These are phyloP conservation scores for Cutaneotrichosporon daszewskae DNA, from an alignment of 1,284 basidiomycete species.

Conservation along the genomic window DNA sequence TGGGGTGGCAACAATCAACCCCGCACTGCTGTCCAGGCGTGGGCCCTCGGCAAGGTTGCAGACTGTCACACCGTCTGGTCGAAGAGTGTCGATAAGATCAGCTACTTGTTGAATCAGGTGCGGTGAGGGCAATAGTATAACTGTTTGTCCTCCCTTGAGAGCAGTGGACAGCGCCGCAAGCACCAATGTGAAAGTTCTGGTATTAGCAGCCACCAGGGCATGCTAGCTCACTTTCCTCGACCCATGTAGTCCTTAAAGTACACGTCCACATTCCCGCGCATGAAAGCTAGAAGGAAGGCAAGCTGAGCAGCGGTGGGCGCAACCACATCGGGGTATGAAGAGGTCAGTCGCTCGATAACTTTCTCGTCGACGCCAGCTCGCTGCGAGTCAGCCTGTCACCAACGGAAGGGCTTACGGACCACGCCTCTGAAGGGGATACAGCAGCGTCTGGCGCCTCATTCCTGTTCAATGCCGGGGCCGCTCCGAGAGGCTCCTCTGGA, in stretches of 20 bases:
- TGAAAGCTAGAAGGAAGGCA: conserved; percentile 23
- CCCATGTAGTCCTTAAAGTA: conserved; percentile 35
- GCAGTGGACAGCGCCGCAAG: conserved; percentile 22
- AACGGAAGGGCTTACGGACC: too few relatives aligned
- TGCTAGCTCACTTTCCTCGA: conserved; percentile 31
- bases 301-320: conserved; percentile 31
- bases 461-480: too few relatives aligned
- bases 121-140: conserved; percentile 28
- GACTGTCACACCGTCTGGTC: neutral
- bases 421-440: too few relatives aligned
- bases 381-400: too few relatives aligned
- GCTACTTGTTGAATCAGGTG: conserved; percentile 29
- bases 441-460: too few relatives aligned
- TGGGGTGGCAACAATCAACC: conserved; percentile 22
- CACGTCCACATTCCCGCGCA: conserved; percentile 24
- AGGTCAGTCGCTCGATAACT: conserved; percentile 5
- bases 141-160: neutral
- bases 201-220: neutral
- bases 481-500: too few relatives aligned
- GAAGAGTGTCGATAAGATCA: conserved; percentile 2
- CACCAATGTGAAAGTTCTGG: conserved; percentile 15
- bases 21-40: conserved; percentile 10
- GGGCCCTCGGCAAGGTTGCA: neutral
- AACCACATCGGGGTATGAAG: conserved; percentile 19
- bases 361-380: conserved; percentile 1